These are phyloP conservation scores for Skeletonema costatum DNA, from an alignment of 108 stramenopile species.

Conservation along the genomic window DNA sequence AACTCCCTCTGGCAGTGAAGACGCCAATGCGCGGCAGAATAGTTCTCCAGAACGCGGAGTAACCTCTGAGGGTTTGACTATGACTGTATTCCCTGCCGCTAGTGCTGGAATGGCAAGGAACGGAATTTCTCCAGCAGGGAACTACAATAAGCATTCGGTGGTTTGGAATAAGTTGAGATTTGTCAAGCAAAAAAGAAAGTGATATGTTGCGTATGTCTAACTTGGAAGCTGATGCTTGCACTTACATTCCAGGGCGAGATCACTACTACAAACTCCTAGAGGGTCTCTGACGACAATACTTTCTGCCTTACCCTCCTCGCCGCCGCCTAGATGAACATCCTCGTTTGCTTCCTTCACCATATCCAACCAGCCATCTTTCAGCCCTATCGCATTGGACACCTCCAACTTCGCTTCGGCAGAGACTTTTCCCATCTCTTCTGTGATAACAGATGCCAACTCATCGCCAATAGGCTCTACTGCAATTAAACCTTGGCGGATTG, in stretches of 20 bases:
- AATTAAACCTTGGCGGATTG: conserved; percentile 52
- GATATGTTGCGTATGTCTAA: neutral
- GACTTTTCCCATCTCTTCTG: conserved; percentile 85
- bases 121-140: conserved; percentile 88
- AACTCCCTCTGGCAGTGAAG: conserved; percentile 71
- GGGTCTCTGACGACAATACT: conserved; percentile 70
- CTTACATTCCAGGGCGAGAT: conserved; percentile 77
- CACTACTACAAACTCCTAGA: conserved; percentile 79
- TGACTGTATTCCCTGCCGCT: conserved; percentile 87
- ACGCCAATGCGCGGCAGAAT: conserved; percentile 48
- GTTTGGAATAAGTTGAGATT: neutral
- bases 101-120: conserved; percentile 89
- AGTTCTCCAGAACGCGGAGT: conserved; percentile 71
- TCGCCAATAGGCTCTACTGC: conserved; percentile 40
- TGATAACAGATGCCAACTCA: conserved; percentile 49
- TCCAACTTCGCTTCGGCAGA: conserved; percentile 75
- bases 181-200: neutral
- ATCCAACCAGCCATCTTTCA: conserved; percentile 68
- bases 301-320: conserved; percentile 49
- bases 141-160: conserved; percentile 11
- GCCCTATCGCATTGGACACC: conserved; percentile 56
- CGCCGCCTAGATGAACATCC: conserved; percentile 41
- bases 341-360: conserved; percentile 57
- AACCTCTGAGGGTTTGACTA: conserved; percentile 90
- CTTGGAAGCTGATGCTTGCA: neutral